Evolutionary conservation across 495 filamentous ascomycete species (phyloP).

Genomic region (Lasiosphaeria ovina): DNA sequence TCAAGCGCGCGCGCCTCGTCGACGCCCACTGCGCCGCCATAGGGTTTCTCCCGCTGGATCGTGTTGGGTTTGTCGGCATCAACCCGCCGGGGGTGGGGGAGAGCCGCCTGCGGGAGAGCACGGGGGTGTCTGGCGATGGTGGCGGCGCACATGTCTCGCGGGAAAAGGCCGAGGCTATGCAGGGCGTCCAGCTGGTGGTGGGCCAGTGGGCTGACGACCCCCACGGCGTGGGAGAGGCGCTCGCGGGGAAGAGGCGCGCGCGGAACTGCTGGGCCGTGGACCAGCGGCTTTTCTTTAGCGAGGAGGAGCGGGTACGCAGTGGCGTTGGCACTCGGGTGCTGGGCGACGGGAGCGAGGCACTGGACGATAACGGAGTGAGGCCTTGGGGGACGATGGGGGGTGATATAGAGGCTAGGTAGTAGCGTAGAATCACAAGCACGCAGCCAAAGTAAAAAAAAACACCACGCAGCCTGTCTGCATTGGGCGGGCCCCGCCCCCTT

Average conservation of each 20-base stretch:
- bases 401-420: neutral
- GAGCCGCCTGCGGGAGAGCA: conserved; percentile 14
- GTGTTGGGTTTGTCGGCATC: conserved; percentile 60
- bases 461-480: too few species aligned
- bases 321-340: conserved; percentile 29
- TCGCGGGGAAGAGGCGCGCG: conserved; percentile 46
- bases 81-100: conserved; percentile 58
- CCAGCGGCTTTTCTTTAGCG: conserved; percentile 38
- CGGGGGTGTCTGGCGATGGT: neutral
- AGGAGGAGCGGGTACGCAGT: conserved; percentile 36
- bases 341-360: conserved; percentile 30
- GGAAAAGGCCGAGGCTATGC: conserved; percentile 34
- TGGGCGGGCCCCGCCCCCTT: too few species aligned
- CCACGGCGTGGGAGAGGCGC: conserved; percentile 43
- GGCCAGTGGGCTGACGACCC: conserved; percentile 50
- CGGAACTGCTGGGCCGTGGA: conserved; percentile 49
- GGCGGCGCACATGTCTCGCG: conserved; percentile 2
- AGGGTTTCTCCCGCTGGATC: conserved; percentile 45
- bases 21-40: conserved; percentile 67
- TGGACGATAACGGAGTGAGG: conserved; percentile 31
- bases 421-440: neutral
- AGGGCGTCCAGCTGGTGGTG: conserved; percentile 40
- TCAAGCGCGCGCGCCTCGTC: conserved; percentile 67
- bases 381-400: conserved; percentile 29
- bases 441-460: too few species aligned